These are phyloP conservation scores for Orobanche coerulescens DNA, from an alignment of 257 asterid genomes.

Conservation along the genomic window DNA sequence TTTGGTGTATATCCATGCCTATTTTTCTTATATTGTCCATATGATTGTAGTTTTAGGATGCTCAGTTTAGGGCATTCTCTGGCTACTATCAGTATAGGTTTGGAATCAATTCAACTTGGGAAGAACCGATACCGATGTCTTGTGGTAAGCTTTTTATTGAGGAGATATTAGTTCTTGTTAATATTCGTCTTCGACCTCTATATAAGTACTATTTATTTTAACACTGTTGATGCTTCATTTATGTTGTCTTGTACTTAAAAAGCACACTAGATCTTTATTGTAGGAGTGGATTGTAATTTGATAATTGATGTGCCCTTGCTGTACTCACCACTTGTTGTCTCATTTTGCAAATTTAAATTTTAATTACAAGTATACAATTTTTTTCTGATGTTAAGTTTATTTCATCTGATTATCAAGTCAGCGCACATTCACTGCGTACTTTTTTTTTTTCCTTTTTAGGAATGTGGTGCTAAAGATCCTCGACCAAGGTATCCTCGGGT, in stretches of 20 bases:
- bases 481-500: constrained; percentile 91
- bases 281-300: neutral
- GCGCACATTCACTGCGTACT: neutral
- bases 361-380: neutral
- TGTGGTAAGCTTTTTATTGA: constrained; percentile 34
- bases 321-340: neutral
- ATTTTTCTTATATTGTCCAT: neutral
- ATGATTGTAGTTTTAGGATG: constrained; percentile 35
- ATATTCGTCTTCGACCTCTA: neutral
- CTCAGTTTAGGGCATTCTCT: constrained; percentile 46
- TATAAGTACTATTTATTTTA: neutral
- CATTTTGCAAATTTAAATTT: neutral
- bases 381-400: neutral
- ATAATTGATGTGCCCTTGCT: neutral
- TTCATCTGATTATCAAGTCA: neutral
- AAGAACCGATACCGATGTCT: constrained; percentile 16
- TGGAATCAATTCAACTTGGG: constrained; percentile 22
- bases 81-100: constrained; percentile 29
- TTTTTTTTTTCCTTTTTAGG: constrained; percentile 43
- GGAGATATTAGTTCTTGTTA: neutral
- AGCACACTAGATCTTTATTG: neutral
- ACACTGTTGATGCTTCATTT: neutral
- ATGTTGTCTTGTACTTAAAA: neutral
- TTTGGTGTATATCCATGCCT: too few species aligned
- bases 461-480: constrained; percentile 86